phyloP scores from a whole-genome alignment of 371 early-diverging fungal species.

The Mortierella sp. region DNA sequence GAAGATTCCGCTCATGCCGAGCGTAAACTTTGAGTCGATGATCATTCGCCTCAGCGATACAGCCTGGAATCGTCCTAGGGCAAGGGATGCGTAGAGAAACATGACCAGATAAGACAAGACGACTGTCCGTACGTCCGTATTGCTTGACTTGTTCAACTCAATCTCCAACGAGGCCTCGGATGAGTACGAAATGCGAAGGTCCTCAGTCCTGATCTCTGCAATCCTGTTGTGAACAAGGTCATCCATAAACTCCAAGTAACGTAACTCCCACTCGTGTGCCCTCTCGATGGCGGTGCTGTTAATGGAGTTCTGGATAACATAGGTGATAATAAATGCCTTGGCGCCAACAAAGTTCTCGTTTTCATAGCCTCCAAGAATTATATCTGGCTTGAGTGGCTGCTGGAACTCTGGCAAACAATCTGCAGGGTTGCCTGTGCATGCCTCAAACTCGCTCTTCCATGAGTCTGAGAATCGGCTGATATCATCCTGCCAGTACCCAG shows the following conservation, averaged over 20 bases:
- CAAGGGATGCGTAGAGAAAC: conserved; percentile 80
- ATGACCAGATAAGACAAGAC: conserved; percentile 75
- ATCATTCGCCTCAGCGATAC: conserved; percentile 58
- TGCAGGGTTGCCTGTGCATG: conserved; percentile 67
- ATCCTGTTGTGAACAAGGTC: conserved; percentile 50
- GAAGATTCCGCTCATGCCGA: conserved; percentile 76
- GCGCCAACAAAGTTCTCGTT: conserved; percentile 58
- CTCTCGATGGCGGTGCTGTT: conserved; percentile 53
- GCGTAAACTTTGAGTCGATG: conserved; percentile 76
- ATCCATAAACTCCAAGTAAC: conserved; percentile 60
- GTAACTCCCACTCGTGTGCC: conserved; percentile 75
- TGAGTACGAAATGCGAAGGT: conserved; percentile 72
- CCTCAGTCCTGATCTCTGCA: conserved; percentile 43
- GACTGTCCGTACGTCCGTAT: conserved; percentile 74
- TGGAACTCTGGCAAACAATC: conserved; percentile 73
- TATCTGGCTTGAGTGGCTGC: conserved; percentile 77
- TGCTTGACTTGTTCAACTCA: conserved; percentile 75
- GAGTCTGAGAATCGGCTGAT: conserved; percentile 57
- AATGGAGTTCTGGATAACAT: conserved; percentile 72
- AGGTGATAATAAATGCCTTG: conserved; percentile 74
- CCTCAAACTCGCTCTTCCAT: conserved; percentile 61
- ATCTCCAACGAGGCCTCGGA: conserved; percentile 79
- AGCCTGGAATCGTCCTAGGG: conserved; percentile 67
- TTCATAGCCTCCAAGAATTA: conserved; percentile 75
- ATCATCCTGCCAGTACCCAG: conserved; percentile 81